Evolutionary conservation across 805 yeast species (phyloP).

Genomic region (Saccharomyces jurei): DNA sequence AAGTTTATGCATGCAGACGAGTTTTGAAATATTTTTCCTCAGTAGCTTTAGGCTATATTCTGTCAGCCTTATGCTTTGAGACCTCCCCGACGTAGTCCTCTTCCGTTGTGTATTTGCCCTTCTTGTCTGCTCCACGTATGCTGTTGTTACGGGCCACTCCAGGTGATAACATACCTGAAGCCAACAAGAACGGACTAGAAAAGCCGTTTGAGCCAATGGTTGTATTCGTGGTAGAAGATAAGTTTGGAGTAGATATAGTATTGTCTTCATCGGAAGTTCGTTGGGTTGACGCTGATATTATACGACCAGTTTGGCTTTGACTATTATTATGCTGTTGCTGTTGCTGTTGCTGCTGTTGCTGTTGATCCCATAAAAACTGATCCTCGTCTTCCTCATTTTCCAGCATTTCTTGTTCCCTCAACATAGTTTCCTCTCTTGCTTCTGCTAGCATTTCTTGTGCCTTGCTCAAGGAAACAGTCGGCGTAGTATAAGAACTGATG

Average conservation of each 20-base stretch:
- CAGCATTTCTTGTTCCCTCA: slow-evolving; percentile 40
- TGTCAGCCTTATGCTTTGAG: not conserved
- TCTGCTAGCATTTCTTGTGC: slow-evolving; percentile 82
- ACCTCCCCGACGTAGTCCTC: slow-evolving; percentile 4
- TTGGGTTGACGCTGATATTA: slow-evolving; percentile 4
- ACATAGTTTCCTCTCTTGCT: slow-evolving; percentile 66
- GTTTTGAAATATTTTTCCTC: not conserved
- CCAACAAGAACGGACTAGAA: slow-evolving; percentile 60
- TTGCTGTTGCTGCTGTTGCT: slow-evolving; percentile 14
- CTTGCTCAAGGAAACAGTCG: slow-evolving; percentile 80
- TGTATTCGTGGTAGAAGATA: slow-evolving; percentile 15
- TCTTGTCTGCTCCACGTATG: slow-evolving; percentile 1
- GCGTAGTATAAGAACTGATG: slow-evolving; percentile 85
- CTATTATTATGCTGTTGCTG: slow-evolving; percentile 5
- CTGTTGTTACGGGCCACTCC: slow-evolving; percentile 21
- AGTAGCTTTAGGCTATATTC: not conserved
- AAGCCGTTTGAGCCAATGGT: slow-evolving; percentile 38
- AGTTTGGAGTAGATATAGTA: slow-evolving; percentile 4
- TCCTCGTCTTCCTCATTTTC: slow-evolving; percentile 24
- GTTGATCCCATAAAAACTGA: slow-evolving; percentile 26
- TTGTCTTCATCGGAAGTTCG: slow-evolving; percentile 17
- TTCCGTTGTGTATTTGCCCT: not conserved
- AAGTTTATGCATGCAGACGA: not conserved
- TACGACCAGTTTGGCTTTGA: slow-evolving; percentile 1
- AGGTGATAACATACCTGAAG: slow-evolving; percentile 55